phyloP scores from a whole-genome alignment of 345 rosid species.

The Trapa incisa region DNA sequence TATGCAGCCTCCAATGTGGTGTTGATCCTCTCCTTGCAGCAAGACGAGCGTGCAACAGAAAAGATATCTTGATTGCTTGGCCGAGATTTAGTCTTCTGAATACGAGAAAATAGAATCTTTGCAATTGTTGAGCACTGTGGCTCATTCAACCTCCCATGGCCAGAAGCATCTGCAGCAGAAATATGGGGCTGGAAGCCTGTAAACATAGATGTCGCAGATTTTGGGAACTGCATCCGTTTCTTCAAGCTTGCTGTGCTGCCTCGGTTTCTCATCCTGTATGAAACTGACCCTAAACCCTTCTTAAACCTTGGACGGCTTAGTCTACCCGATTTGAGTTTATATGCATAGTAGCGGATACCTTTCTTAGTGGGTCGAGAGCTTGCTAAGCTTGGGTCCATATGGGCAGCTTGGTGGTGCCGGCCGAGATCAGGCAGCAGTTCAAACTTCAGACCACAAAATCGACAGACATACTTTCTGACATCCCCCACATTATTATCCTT shows the following conservation, averaged over 20 bases:
- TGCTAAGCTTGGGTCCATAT: constrained; percentile 55
- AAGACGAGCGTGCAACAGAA: constrained; percentile 66
- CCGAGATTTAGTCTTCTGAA: constrained; percentile 67
- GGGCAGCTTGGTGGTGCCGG: constrained; percentile 98
- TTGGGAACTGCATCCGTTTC: constrained; percentile 64
- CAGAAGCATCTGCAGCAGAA: constrained; percentile 15
- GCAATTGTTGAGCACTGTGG: constrained; percentile 61
- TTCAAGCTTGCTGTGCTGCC: constrained; percentile 43
- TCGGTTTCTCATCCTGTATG: constrained; percentile 66
- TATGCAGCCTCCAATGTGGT: constrained; percentile 60
- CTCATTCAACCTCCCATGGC: constrained; percentile 42
- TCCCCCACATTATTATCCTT: constrained; percentile 12
- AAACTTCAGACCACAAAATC: constrained; percentile 83
- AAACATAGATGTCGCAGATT: constrained; percentile 27
- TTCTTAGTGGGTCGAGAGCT: constrained; percentile 53
- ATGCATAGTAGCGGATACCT: constrained; percentile 58
- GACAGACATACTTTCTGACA: constrained; percentile 53
- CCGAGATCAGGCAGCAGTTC: constrained; percentile 96
- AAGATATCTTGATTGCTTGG: constrained; percentile 76
- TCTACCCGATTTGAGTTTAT: constrained; percentile 82
- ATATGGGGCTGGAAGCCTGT: constrained; percentile 24
- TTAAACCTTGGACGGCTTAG: constrained; percentile 77
- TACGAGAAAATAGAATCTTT: constrained; percentile 47
- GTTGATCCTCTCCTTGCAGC: constrained; percentile 78
- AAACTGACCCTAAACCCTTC: constrained; percentile 67